Evolutionary conservation across 140 eudicot species (phyloP).

Genomic region (Bidens hawaiensis): DNA sequence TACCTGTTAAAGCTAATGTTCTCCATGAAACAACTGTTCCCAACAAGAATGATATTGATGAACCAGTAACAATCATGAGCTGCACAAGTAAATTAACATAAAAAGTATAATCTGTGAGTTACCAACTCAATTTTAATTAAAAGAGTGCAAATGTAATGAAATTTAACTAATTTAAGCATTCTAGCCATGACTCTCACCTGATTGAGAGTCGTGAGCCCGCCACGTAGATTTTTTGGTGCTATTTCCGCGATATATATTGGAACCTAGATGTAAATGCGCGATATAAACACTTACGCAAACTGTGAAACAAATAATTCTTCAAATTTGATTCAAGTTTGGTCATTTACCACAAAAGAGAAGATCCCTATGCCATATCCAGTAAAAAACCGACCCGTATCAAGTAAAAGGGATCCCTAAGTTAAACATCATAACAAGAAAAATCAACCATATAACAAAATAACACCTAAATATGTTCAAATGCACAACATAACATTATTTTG

Average conservation of each 20-base stretch:
- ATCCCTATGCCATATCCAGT: conserved; percentile 85
- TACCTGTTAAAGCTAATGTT: conserved; percentile 68
- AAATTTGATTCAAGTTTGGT: neutral
- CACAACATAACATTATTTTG: neutral
- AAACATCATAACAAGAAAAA: neutral
- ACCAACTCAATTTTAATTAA: neutral
- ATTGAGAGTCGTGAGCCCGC: conserved; percentile 71
- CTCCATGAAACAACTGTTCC: conserved; percentile 86
- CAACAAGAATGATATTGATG: conserved; percentile 52
- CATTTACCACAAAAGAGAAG: conserved; percentile 68
- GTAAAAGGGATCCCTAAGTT: conserved; percentile 51
- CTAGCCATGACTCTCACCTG: conserved; percentile 41
- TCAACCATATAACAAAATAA: neutral
- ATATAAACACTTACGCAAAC: conserved; percentile 10
- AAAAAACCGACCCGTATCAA: conserved; percentile 69
- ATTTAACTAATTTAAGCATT: neutral
- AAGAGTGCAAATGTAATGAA: neutral
- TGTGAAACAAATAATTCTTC: neutral
- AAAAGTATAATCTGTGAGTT: neutral
- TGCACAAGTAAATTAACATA: conserved; percentile 23
- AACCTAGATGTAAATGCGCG: conserved; percentile 39
- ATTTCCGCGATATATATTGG: conserved; percentile 85
- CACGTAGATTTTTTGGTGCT: conserved; percentile 79
- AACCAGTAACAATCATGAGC: conserved; percentile 76
- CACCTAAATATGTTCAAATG: neutral